phyloP scores from a whole-genome alignment of 257 asterid species.

The Gentiana dahurica region DNA sequence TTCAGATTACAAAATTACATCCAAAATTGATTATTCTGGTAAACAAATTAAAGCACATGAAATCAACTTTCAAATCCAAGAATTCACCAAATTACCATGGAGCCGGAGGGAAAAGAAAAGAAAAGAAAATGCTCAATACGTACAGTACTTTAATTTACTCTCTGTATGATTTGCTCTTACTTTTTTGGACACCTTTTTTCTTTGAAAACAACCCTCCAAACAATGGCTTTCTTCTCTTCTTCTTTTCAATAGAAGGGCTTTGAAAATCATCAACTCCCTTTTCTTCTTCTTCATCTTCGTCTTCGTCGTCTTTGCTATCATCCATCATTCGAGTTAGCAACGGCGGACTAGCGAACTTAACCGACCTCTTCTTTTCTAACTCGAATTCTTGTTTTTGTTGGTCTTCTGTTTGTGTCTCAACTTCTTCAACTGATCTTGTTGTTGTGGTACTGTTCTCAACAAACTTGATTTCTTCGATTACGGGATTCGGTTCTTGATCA shows the following conservation, averaged over 20 bases:
- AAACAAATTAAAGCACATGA: not conserved
- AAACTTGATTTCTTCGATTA: constrained; percentile 53
- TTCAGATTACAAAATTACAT: not conserved
- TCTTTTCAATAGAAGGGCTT: constrained; percentile 24
- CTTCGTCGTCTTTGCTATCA: constrained; percentile 13
- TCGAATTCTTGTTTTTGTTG: not conserved
- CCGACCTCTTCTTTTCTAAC: constrained; percentile 54
- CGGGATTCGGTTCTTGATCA: constrained; percentile 21
- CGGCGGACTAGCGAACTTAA: constrained; percentile 74
- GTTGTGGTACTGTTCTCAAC: constrained; percentile 23
- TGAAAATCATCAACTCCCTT: not conserved
- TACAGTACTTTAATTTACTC: not conserved
- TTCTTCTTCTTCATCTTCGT: constrained; percentile 1
- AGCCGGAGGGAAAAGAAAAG: too few relatives aligned
- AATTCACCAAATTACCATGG: too few relatives aligned
- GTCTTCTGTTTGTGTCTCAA: constrained; percentile 11
- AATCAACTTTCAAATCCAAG: too few relatives aligned
- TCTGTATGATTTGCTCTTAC: not conserved
- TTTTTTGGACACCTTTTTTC: constrained; percentile 27
- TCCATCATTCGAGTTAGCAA: constrained; percentile 34
- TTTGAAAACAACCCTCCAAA: constrained; percentile 44
- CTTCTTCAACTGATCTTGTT: not conserved
- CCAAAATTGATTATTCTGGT: not conserved
- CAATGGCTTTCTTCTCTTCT: constrained; percentile 44
- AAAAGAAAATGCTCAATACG: too few relatives aligned